Percentiles rank a stretch among this genome's conserved stretches.
These are phyloP conservation scores for Calonectria crousiana DNA, from an alignment of 2,329 filamentous ascomycete species.

Conservation along the genomic window DNA sequence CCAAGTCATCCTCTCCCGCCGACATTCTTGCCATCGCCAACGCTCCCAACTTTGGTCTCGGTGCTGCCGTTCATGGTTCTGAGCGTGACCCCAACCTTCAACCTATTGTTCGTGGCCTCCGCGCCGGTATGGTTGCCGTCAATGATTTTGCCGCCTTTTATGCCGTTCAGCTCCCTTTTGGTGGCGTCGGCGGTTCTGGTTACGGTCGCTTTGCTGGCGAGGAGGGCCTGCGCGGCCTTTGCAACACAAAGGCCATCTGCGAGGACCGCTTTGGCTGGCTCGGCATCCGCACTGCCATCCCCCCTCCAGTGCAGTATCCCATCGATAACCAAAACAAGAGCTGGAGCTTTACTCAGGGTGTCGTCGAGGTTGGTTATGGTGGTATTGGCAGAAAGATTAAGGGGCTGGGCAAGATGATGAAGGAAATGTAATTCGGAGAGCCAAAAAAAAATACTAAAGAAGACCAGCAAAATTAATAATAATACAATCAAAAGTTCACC, in stretches of 20 bases:
- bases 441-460: background rate
- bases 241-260: conserved; percentile 90
- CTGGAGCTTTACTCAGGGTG: conserved; percentile 74
- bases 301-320: conserved; percentile 84
- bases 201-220: conserved; percentile 94
- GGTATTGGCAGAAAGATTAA: conserved; percentile 51
- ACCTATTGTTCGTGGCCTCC: conserved; percentile 75
- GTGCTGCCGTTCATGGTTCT: conserved; percentile 87
- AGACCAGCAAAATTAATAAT: background rate
- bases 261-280: conserved; percentile 75
- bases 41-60: conserved; percentile 85
- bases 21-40: conserved; percentile 86
- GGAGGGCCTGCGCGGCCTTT: conserved; percentile 86
- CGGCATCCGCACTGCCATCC: conserved; percentile 81
- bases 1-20: conserved; percentile 67
- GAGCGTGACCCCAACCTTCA: conserved; percentile 70
- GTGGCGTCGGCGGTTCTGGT: conserved; percentile 87
- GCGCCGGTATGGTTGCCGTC: conserved; percentile 90
- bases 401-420: conserved; percentile 56
- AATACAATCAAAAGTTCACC: background rate
- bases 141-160: conserved; percentile 98
- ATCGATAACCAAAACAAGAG: conserved; percentile 72
- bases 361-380: conserved; percentile 73
- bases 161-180: conserved; percentile 94
- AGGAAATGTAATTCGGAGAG: conserved; percentile 51